Evolutionary conservation across 257 asterid genomes (phyloP), one percentile per base, ranked within the genome.

Genomic region (Solanum tacnaense): DNA sequence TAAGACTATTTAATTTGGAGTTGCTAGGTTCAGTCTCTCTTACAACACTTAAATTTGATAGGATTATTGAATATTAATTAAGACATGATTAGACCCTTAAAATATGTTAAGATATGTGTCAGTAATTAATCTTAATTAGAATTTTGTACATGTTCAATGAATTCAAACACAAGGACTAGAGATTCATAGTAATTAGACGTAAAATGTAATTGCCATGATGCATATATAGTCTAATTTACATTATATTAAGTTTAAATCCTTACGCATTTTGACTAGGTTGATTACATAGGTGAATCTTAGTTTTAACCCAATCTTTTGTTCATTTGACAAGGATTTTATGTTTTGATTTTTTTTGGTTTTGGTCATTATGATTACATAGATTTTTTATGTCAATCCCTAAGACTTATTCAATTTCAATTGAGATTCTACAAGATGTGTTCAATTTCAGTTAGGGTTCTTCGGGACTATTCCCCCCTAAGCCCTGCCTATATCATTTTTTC

Each of bases 41-140:
- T 86, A 86, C 89, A 56, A 82, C 38, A 87, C 72, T 85, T 89
- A 78, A 90, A 75, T 46, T 41, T 46, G 15, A 62, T 76, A 84
- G 72, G 89, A 86, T 90, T 46, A 46, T 46, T 49, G 29, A 81
- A 81, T n/a, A 62, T 29, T 82, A 18, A 49, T 29, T 82, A 18
- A 49, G 44, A 82, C 12, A 82, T 29, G 85, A 82, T 82, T 49
- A 49, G 44, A 18, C 85, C 70, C 29, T 49, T 82, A 49, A 49
- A 16, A 49, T 49, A 49, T 49, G 34, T 18, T 49, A 46, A 18
- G 10, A 18, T 29, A 31, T 82, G 29, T 29, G 44, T 49, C 70
- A 29, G 44, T 82, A 18, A 3, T 82, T 82, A 49, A 49, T 82
- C 67, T 16, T 44, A 44, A 7, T 67, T 25, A 67, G 1, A 44